Conservation (phyloP, 2,329 filamentous ascomycete species). For the Zymoseptoria passerinii region DNA sequence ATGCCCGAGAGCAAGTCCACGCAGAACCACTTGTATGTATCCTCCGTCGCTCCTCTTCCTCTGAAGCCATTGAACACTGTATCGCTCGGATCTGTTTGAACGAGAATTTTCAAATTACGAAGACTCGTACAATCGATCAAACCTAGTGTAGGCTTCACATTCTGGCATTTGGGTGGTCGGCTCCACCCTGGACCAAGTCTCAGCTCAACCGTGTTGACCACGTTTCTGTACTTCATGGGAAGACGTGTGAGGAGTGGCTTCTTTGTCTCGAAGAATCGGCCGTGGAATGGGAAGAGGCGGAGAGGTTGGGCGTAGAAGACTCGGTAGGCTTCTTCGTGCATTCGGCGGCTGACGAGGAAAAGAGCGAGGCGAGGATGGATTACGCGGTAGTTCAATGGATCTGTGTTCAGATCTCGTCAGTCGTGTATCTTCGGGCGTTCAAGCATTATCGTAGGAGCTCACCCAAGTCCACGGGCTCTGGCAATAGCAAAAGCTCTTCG, state of each 20-base stretch:
- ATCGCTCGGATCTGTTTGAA: constrained; percentile 61
- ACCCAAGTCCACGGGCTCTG: constrained; percentile 53
- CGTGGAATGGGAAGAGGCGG: constrained; percentile 59
- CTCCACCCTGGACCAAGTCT: constrained; percentile 66
- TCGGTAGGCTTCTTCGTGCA: constrained; percentile 57
- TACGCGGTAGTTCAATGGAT: constrained; percentile 55
- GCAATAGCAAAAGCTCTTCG: constrained; percentile 51
- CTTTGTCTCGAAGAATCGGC: constrained; percentile 64
- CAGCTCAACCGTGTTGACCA: constrained; percentile 58
- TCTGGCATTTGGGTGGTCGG: constrained; percentile 61
- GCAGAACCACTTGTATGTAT: constrained; percentile 64
- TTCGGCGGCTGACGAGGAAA: constrained; percentile 51
- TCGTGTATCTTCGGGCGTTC: neutral
- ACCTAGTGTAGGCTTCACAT: constrained; percentile 56
- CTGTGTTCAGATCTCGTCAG: constrained; percentile 23
- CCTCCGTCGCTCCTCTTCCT: constrained; percentile 42
- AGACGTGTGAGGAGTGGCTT: constrained; percentile 61
- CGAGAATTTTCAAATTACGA: constrained; percentile 55
- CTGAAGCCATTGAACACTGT: constrained; percentile 60
- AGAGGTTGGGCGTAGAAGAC: constrained; percentile 58
- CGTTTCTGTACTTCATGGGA: constrained; percentile 50
- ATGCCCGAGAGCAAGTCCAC: constrained; percentile 49
- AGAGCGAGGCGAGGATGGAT: constrained; percentile 51
- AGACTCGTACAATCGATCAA: constrained; percentile 54
- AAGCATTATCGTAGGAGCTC: neutral